A percentile compares a stretch with the other conserved stretches of the same genome.
These are phyloP conservation scores for Salvia hispanica DNA, from an alignment of 257 asterid genomes.

Conservation along the genomic window DNA sequence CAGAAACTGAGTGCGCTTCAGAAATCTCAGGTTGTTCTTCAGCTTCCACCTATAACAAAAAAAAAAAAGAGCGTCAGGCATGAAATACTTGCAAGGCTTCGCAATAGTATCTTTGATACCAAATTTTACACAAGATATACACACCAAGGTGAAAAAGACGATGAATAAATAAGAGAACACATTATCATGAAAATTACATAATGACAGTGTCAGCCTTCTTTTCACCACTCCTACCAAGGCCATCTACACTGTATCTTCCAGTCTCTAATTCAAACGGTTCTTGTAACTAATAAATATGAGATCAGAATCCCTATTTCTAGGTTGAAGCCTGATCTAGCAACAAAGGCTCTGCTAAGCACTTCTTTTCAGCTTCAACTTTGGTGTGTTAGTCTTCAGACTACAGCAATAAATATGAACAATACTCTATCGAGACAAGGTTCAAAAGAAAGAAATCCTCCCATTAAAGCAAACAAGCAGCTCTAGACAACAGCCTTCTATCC, in stretches of 20 bases:
- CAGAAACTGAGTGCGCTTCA: constrained; percentile 81
- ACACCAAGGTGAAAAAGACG: neutral
- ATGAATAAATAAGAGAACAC: neutral
- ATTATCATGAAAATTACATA: neutral
- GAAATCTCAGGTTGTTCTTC: constrained; percentile 97
- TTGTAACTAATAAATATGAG: neutral
- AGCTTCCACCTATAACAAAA: constrained; percentile 81
- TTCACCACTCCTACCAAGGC: constrained; percentile 1
- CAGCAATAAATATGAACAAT: neutral
- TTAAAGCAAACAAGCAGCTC: constrained; percentile 6
- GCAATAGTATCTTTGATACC: neutral
- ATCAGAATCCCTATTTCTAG: neutral
- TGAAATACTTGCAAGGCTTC: neutral
- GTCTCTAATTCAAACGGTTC: neutral
- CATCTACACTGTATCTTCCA: neutral
- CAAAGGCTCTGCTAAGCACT: constrained; percentile 2
- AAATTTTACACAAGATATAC: neutral
- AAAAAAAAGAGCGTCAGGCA: constrained; percentile 25
- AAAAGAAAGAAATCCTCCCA: neutral
- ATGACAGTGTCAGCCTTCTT: constrained; percentile 5
- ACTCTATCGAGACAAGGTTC: neutral
- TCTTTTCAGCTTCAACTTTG: too few relatives aligned
- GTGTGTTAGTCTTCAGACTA: neutral
- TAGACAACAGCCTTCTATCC: too few relatives aligned
- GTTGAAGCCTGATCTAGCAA: constrained; percentile 3